Conservation (phyloP, 73 alveolate species). For the Breviolum minutum region DNA sequence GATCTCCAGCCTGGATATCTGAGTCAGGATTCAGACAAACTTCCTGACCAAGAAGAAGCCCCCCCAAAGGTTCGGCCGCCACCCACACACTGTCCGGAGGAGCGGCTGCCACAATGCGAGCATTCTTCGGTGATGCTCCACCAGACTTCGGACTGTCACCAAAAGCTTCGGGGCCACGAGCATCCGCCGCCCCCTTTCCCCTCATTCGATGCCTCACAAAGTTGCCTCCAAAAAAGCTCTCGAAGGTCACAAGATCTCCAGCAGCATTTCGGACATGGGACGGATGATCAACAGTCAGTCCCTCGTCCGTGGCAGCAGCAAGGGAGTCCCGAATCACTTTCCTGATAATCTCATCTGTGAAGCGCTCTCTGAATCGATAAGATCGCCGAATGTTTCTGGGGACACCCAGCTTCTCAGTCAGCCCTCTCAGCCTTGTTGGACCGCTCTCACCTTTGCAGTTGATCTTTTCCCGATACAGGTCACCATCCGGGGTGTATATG, state of each 20-base stretch:
- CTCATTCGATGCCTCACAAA: not conserved
- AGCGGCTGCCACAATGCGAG: not conserved
- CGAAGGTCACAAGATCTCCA: not conserved
- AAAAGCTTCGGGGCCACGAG: too few relatives aligned
- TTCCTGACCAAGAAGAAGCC: slow-evolving; percentile 5
- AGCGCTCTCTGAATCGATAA: not conserved
- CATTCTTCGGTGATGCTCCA: not conserved
- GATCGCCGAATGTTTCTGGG: not conserved
- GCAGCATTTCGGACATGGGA: not conserved
- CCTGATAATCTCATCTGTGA: not conserved
- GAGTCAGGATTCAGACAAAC: not conserved
- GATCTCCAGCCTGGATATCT: not conserved
- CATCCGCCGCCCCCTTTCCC: not conserved
- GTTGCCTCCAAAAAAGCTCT: not conserved
- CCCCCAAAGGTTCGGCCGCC: slow-evolving; percentile 44
- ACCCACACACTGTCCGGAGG: not conserved
- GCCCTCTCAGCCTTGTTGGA: not conserved
- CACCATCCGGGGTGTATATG: slow-evolving; percentile 22
- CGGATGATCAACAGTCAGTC: not conserved
- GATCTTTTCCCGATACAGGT: slow-evolving; percentile 5
- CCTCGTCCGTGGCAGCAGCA: not conserved
- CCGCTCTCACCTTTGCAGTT: slow-evolving; percentile 27
- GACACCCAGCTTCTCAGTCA: not conserved
- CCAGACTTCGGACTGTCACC: not conserved
- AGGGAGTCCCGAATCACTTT: not conserved